Conservation (phyloP, 2,329 filamentous ascomycete genomes). For the Myrmaecium sp. region DNA sequence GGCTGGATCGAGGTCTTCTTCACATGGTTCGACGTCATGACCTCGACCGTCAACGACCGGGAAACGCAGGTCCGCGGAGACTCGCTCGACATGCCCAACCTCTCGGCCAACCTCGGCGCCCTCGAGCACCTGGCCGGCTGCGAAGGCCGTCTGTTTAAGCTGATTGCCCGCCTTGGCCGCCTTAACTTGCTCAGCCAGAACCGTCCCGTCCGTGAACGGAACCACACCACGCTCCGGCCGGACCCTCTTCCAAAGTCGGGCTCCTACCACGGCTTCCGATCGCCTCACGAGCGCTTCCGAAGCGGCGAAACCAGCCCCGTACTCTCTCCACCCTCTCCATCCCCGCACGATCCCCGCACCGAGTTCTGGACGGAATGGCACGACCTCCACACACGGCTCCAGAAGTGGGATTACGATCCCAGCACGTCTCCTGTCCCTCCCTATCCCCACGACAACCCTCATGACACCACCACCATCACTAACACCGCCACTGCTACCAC, state of each 20-base stretch:
- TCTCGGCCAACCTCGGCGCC: slow-evolving; percentile 51
- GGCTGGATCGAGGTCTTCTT: slow-evolving; percentile 89
- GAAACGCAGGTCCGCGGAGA: slow-evolving; percentile 60
- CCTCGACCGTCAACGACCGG: slow-evolving; percentile 78
- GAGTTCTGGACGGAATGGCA: slow-evolving; percentile 81
- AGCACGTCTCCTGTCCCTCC: slow-evolving; percentile 17
- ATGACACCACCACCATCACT: slow-evolving; percentile 6
- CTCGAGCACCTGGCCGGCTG: slow-evolving; percentile 78
- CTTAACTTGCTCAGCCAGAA: slow-evolving; percentile 70
- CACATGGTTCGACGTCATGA: slow-evolving; percentile 87
- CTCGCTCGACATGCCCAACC: slow-evolving; percentile 45
- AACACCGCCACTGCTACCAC: slow-evolving; percentile 8
- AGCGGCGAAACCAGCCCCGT: slow-evolving; percentile 32
- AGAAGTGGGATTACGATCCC: slow-evolving; percentile 63
- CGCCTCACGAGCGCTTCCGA: too few species aligned
- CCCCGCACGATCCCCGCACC: slow-evolving; percentile 36
- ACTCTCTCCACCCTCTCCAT: slow-evolving; percentile 23
- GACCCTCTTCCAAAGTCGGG: slow-evolving; percentile 16
- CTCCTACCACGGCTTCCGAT: slow-evolving; percentile 24
- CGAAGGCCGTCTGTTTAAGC: slow-evolving; percentile 71
- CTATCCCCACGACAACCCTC: too few species aligned
- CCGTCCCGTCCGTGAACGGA: slow-evolving; percentile 25
- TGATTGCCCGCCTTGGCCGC: slow-evolving; percentile 66
- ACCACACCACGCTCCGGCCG: slow-evolving; percentile 15
- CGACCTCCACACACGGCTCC: slow-evolving; percentile 56